Evolutionary conservation across 768 basidiomycete species (phyloP), one percentile per base, ranked within the genome.

Genomic region (Podaxis sp.): DNA sequence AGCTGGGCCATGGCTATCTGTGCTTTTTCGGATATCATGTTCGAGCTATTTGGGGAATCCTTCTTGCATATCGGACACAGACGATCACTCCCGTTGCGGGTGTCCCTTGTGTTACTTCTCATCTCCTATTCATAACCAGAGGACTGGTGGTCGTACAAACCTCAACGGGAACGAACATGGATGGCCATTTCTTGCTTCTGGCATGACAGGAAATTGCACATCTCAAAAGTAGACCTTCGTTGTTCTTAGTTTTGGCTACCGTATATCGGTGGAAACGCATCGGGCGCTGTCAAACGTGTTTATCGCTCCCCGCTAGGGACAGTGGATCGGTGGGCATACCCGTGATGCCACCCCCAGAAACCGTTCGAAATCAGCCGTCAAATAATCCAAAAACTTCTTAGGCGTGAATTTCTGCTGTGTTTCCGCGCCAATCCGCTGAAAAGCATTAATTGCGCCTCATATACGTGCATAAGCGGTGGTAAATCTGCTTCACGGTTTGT

Each of bases 191-290:
- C 55, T 68, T 44, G 55, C 73, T 74, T 64, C 69, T 82, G 81
- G 77, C 81, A 77, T 80, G 82, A 82, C 82, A 82, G 74, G 71
- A 79, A 76, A 66, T 74, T 77, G 79, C 70, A 68, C 71, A 76
- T 68, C 67, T 56, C 60, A 63, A 67, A 70, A 65, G 69, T 74
- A 68, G 75, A 78, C 77, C 76, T 72, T 75, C 72, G 71, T 60
- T 67, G 59, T 60, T 63, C 62, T 67, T 65, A 65, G 64, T 57
- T 52, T 65, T 58, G 58, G 59, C 66, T 56, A 30, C 64, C 70
- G 67, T 69, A 66, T 56, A 55, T 48, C 15, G 30, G 7, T 37
- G 37, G 24, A 50, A 26, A 60, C 33, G 74, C 76, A 78, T 80
- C 78, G 79, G 79, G 68, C 75, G 70, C 73, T 74, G 74, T 72